These are phyloP conservation scores for Rhipidocladum racemiflorum DNA, from an alignment of 176 grass and related monocot genomes.

Conservation along the genomic window DNA sequence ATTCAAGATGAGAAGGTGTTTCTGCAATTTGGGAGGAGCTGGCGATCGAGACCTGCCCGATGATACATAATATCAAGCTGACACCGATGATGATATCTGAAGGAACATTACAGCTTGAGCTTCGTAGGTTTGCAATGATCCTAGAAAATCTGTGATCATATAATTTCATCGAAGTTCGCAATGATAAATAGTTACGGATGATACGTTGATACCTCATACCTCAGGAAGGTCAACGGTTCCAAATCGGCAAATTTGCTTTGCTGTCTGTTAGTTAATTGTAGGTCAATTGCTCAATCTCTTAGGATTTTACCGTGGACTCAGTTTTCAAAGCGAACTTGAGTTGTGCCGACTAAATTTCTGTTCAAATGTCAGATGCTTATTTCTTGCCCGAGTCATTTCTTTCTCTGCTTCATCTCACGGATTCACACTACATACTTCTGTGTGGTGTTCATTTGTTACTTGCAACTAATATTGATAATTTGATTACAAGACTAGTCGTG, in stretches of 20 bases:
- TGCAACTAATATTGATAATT: not conserved
- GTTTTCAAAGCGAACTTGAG: not conserved
- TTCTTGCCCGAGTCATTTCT: not conserved
- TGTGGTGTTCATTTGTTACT: not conserved
- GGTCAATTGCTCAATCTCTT: not conserved
- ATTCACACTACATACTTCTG: no score
- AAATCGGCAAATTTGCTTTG: not conserved
- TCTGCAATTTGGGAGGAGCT: not conserved
- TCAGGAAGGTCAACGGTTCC: not conserved
- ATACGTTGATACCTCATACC: not conserved
- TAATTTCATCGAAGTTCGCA: not conserved
- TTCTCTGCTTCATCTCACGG: not conserved
- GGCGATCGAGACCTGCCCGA: not conserved
- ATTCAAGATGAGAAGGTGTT: not conserved
- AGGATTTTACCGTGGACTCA: not conserved
- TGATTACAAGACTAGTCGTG: not conserved
- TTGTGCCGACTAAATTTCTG: not conserved
- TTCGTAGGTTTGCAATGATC: no score
- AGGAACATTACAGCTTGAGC: no score
- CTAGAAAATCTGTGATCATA: not conserved
- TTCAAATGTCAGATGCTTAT: not conserved
- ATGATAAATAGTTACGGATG: not conserved
- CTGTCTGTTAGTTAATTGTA: not conserved
- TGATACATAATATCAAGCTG: not conserved
- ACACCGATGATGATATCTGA: no score